Conservation (phyloP, 1,284 basidiomycete species). For the Earliella scabrosa region DNA sequence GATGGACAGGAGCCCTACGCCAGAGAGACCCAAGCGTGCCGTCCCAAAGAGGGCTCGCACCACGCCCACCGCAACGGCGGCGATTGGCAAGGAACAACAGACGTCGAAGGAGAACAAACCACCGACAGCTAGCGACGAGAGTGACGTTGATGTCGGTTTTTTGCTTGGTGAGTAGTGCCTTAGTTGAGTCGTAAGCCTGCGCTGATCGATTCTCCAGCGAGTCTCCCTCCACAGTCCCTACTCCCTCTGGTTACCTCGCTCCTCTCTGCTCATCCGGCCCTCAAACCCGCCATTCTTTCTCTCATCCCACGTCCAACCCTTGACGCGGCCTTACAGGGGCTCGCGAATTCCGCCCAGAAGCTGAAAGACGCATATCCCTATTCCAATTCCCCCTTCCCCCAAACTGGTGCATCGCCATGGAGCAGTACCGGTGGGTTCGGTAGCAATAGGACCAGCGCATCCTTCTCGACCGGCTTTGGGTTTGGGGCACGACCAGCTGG, state of each 20-base stretch:
- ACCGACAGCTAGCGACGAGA: slow-evolving; percentile 44
- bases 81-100: slow-evolving; percentile 28
- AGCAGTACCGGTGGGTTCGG: slow-evolving; percentile 28
- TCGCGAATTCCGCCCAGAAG: slow-evolving; percentile 69
- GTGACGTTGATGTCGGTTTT: slow-evolving; percentile 77
- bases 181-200: not conserved
- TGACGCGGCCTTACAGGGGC: slow-evolving; percentile 70
- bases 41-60: slow-evolving; percentile 69
- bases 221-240: slow-evolving; percentile 72
- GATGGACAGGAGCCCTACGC: slow-evolving; percentile 83
- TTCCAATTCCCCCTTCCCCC: slow-evolving; percentile 53
- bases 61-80: slow-evolving; percentile 33
- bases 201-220: slow-evolving; percentile 49
- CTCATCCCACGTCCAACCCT: slow-evolving; percentile 81
- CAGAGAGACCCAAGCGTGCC: slow-evolving; percentile 69
- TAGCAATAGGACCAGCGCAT: slow-evolving; percentile 17
- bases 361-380: slow-evolving; percentile 82
- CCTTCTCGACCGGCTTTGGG: slow-evolving; percentile 53
- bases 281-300: slow-evolving; percentile 70
- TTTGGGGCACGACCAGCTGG: slow-evolving; percentile 38
- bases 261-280: slow-evolving; percentile 62
- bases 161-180: slow-evolving; percentile 61
- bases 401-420: slow-evolving; percentile 32
- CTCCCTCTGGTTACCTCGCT: slow-evolving; percentile 72
- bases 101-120: slow-evolving; percentile 49